phyloP scores from a whole-genome alignment of 495 filamentous ascomycete genomes.

The Lasiosphaeriaceae sp. region DNA sequence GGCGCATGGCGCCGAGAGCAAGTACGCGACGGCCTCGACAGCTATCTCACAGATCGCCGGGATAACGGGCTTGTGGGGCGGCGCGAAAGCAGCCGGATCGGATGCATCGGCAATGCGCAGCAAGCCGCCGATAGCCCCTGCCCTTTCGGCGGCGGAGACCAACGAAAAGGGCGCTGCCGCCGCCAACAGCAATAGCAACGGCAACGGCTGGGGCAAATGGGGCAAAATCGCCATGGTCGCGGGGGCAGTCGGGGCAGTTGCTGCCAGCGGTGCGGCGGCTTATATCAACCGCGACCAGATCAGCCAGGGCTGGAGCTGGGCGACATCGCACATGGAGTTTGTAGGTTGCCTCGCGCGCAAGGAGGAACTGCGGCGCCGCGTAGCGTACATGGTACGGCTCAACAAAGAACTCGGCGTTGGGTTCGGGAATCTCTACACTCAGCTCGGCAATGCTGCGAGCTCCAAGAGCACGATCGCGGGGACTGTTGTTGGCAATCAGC shows the following conservation, averaged over 20 bases:
- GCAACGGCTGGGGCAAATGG: constrained; percentile 60
- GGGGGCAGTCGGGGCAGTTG: constrained; percentile 73
- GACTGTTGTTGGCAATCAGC: constrained; percentile 48
- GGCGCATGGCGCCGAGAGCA: constrained; percentile 81
- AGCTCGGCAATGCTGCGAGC: constrained; percentile 62
- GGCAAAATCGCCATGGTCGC: constrained; percentile 80
- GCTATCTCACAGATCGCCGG: constrained; percentile 65
- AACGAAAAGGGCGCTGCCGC: constrained; percentile 24
- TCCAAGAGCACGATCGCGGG: constrained; percentile 41
- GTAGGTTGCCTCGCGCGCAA: constrained; percentile 79
- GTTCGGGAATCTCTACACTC: constrained; percentile 79
- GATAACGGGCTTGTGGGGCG: constrained; percentile 58
- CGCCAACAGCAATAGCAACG: constrained; percentile 26
- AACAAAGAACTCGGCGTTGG: constrained; percentile 55
- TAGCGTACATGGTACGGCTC: constrained; percentile 55
- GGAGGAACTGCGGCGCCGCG: constrained; percentile 68
- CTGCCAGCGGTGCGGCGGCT: constrained; percentile 82
- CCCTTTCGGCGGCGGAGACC: constrained; percentile 29
- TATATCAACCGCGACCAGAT: constrained; percentile 81
- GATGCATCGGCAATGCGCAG: constrained; percentile 20
- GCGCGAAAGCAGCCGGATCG: constrained; percentile 29
- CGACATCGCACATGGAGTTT: constrained; percentile 89
- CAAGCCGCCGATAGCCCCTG: constrained; percentile 22
- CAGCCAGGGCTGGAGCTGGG: constrained; percentile 69
- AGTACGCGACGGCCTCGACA: constrained; percentile 68